phyloP scores from a whole-genome alignment of 164 flowering plant genomes.

The Liquidambar formosana region DNA sequence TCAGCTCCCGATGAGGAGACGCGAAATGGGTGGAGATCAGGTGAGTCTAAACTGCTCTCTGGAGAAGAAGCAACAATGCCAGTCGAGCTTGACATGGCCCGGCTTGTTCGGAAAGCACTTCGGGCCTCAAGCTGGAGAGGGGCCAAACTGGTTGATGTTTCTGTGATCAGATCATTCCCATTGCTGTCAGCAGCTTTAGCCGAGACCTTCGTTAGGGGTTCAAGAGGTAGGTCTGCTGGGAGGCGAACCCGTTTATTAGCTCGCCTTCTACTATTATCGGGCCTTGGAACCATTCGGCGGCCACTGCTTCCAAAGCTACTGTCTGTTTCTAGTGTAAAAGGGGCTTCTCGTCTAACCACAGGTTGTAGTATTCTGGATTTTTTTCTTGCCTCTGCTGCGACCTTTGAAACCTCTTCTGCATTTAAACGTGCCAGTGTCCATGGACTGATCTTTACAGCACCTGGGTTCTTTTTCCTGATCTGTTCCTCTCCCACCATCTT shows the following conservation, averaged over 20 bases:
- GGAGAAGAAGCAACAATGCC: slow-evolving; percentile 74
- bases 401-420: slow-evolving; percentile 87
- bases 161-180: slow-evolving; percentile 24
- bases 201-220: slow-evolving; percentile 35
- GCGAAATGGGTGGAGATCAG: slow-evolving; percentile 76
- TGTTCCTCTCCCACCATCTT: slow-evolving; percentile 50
- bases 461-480: slow-evolving; percentile 61
- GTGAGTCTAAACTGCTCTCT: slow-evolving; percentile 89
- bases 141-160: slow-evolving; percentile 55
- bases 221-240: slow-evolving; percentile 65
- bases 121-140: slow-evolving; percentile 86
- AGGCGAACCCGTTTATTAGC: slow-evolving; percentile 59
- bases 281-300: slow-evolving; percentile 49
- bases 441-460: slow-evolving; percentile 81
- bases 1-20: slow-evolving; percentile 82
- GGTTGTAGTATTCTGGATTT: slow-evolving; percentile 89
- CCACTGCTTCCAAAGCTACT: slow-evolving; percentile 80
- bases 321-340: slow-evolving; percentile 52
- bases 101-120: slow-evolving; percentile 77
- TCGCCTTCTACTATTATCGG: slow-evolving; percentile 56
- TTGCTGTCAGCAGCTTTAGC: slow-evolving; percentile 37
- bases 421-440: slow-evolving; percentile 92
- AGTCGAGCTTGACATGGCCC: slow-evolving; percentile 55
- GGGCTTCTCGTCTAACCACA: slow-evolving; percentile 47
- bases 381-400: slow-evolving; percentile 87